phyloP scores from a whole-genome alignment of 78 protist species.

The Dictyostelium capitatum region DNA sequence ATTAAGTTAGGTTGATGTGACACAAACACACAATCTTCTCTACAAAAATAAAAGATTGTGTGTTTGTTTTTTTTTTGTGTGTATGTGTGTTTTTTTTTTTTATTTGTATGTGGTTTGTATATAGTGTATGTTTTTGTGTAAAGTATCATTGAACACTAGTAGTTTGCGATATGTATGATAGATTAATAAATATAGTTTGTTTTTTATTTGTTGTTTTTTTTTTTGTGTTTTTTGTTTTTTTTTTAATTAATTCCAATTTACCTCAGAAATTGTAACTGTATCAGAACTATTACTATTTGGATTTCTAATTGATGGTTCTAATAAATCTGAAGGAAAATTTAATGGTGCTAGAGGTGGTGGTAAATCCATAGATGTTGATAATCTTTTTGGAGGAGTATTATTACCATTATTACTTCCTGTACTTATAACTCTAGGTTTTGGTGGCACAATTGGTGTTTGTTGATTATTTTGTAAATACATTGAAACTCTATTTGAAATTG shows the following conservation, averaged over 20 bases:
- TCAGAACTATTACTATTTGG: not conserved
- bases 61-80: too few species aligned
- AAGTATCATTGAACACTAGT: too few species aligned
- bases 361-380: not conserved
- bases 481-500: constrained; percentile 49
- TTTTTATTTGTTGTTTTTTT: not conserved
- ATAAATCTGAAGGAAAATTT: not conserved
- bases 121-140: too few species aligned
- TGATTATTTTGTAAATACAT: constrained; percentile 7
- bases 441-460: not conserved
- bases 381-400: not conserved
- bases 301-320: not conserved
- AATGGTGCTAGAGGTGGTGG: constrained; percentile 52
- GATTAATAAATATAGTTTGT: not conserved
- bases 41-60: too few species aligned
- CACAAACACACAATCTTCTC: too few species aligned
- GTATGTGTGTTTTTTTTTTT: too few species aligned
- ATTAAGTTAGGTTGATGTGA: too few species aligned
- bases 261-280: not conserved
- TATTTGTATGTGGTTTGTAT: too few species aligned
- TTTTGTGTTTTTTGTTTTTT: not conserved
- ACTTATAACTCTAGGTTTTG: not conserved
- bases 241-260: not conserved
- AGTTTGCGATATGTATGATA: too few species aligned
- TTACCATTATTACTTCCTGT: not conserved